phyloP scores from a whole-genome alignment of 768 basidiomycete genomes.

The Collybia sordida region DNA sequence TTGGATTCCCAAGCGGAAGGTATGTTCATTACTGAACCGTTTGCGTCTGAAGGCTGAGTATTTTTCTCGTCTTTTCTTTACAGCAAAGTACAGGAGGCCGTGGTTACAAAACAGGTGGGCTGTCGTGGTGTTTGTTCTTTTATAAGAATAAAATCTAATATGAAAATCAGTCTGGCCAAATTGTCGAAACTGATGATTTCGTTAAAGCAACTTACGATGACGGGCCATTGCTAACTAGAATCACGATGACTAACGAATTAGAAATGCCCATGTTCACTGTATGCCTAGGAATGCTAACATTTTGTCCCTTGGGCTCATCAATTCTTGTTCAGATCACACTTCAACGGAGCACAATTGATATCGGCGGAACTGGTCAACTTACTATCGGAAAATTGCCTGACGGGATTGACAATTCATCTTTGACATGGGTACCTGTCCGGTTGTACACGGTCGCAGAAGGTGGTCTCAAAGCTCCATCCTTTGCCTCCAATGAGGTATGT shows the following conservation, averaged over 20 bases:
- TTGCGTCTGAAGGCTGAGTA: not conserved
- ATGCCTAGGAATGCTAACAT: slow-evolving; percentile 1
- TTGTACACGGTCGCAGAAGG: slow-evolving; percentile 52
- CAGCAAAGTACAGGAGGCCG: slow-evolving; percentile 39
- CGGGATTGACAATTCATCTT: slow-evolving; percentile 48
- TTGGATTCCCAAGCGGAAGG: slow-evolving; percentile 71
- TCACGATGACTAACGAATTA: slow-evolving; percentile 41
- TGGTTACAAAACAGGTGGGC: slow-evolving; percentile 21
- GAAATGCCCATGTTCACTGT: slow-evolving; percentile 52
- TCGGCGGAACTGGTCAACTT: slow-evolving; percentile 57
- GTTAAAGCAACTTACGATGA: slow-evolving; percentile 32
- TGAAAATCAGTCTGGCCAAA: slow-evolving; percentile 17
- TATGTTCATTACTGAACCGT: slow-evolving; percentile 19
- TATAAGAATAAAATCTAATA: not conserved
- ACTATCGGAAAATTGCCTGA: slow-evolving; percentile 63
- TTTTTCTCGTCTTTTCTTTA: not conserved
- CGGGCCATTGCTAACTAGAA: slow-evolving; percentile 47
- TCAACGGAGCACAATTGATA: slow-evolving; percentile 59
- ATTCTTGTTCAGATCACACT: slow-evolving; percentile 37
- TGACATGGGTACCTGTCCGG: slow-evolving; percentile 71
- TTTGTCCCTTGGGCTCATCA: not conserved
- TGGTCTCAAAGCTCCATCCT: slow-evolving; percentile 51
- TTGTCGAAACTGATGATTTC: slow-evolving; percentile 33
- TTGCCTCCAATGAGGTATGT: slow-evolving; percentile 60
- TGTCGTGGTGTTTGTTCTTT: slow-evolving; percentile 2